A percentile compares a stretch with the other conserved stretches of the same genome.
Conservation (phyloP, 1,284 basidiomycete genomes). For the Ceratobasidium sp. region DNA sequence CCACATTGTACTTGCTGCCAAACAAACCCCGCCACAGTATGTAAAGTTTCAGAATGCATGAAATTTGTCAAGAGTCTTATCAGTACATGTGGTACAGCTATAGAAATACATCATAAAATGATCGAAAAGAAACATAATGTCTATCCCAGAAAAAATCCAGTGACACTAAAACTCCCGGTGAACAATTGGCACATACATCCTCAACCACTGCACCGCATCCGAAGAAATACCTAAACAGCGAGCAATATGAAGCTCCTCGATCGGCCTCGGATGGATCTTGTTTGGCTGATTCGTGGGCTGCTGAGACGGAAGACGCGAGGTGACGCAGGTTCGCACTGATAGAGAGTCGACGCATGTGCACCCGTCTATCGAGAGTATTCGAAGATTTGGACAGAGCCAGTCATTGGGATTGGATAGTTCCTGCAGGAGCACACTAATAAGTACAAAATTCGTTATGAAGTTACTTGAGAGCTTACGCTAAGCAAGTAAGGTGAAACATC, state of each 20-base stretch:
- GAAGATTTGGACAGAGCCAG: conserved; percentile 35
- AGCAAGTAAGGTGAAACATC: conserved; percentile 32
- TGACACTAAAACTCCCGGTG: conserved; percentile 6
- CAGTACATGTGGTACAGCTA: background rate
- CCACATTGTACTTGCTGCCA: background rate
- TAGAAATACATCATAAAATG: background rate
- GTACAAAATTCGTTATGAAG: background rate
- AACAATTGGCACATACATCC: conserved; percentile 23
- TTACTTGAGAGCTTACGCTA: background rate
- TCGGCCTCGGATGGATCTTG: background rate
- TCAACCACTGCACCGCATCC: conserved; percentile 31
- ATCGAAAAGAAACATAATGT: background rate
- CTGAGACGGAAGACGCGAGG: conserved; percentile 2
- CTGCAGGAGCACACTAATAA: background rate
- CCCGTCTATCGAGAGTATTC: conserved; percentile 23
- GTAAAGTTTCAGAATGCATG: background rate
- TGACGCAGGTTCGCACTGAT: conserved; percentile 13
- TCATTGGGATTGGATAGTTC: conserved; percentile 31
- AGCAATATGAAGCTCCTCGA: conserved; percentile 28
- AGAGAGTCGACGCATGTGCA: conserved; percentile 33
- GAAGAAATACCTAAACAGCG: conserved; percentile 24
- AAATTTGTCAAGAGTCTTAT: background rate
- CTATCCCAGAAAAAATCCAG: background rate
- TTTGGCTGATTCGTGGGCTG: background rate
- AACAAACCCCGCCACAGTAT: background rate